Evolutionary conservation across 257 asterid species (phyloP).

Genomic region (Solanum paucissectum): DNA sequence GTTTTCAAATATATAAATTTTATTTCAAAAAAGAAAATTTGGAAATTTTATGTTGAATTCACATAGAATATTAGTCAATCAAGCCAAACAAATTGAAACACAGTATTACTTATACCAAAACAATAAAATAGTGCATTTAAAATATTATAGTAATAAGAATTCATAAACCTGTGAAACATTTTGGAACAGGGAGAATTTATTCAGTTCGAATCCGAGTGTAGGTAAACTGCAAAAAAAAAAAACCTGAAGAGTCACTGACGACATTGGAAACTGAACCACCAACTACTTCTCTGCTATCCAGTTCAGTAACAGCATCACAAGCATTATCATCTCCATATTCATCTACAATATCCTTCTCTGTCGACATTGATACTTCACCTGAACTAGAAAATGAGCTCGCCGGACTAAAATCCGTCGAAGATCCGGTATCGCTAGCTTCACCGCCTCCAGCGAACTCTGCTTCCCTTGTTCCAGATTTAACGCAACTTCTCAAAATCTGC

Average conservation of each 20-base stretch:
- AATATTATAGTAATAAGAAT: background rate
- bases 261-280: background rate
- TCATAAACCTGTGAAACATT: background rate
- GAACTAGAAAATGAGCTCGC: slow-evolving; percentile 32
- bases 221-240: background rate
- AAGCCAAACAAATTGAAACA: background rate
- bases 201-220: background rate
- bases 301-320: background rate
- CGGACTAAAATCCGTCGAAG: slow-evolving; percentile 16
- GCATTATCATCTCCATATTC: slow-evolving; percentile 6
- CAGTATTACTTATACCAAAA: background rate
- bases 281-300: background rate
- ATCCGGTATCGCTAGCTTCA: slow-evolving; percentile 27
- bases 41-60: background rate
- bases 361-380: slow-evolving; percentile 32
- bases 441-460: slow-evolving; percentile 18
- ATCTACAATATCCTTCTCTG: slow-evolving; percentile 26
- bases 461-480: background rate
- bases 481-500: background rate
- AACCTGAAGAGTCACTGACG: slow-evolving; percentile 33
- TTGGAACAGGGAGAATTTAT: background rate
- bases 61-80: background rate
- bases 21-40: background rate
- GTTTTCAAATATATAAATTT: too few relatives aligned
- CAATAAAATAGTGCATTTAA: background rate